phyloP scores from a whole-genome alignment of 345 rosid genomes.

The Trapa bicornis region DNA sequence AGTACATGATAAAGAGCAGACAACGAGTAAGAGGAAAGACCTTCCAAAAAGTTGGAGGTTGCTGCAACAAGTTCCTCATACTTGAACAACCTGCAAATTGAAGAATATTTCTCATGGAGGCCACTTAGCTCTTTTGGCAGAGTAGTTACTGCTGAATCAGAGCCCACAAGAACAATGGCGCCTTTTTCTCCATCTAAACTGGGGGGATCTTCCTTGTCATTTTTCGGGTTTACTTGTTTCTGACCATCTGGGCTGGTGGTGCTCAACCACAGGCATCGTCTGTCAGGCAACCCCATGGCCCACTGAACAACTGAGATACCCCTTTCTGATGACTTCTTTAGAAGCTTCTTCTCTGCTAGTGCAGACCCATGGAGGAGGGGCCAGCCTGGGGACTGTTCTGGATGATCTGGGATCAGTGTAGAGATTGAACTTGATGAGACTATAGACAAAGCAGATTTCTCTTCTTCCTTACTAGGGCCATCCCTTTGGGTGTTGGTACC shows the following conservation, averaged over 20 bases:
- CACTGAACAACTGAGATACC: slow-evolving; percentile 59
- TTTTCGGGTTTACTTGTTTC: too few relatives aligned
- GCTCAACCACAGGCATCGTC: slow-evolving; percentile 21
- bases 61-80: too few relatives aligned
- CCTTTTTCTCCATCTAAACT: too few relatives aligned
- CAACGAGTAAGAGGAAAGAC: too few relatives aligned
- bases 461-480: slow-evolving; percentile 14
- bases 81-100: too few relatives aligned
- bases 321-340: slow-evolving; percentile 28
- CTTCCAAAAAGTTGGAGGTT: too few relatives aligned
- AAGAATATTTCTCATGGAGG: too few relatives aligned
- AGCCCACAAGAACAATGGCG: too few relatives aligned
- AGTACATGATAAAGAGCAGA: too few relatives aligned
- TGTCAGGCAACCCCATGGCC: slow-evolving; percentile 48
- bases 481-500: slow-evolving; percentile 20
- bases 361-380: slow-evolving; percentile 51
- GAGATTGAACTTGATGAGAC: slow-evolving; percentile 39
- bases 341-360: slow-evolving; percentile 18
- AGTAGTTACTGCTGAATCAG: too few relatives aligned
- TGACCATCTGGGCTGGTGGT: slow-evolving; percentile 23
- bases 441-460: slow-evolving; percentile 37
- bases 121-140: too few relatives aligned
- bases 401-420: slow-evolving; percentile 29
- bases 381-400: slow-evolving; percentile 76
- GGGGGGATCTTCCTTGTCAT: too few relatives aligned